Conservation (phyloP, 2,329 filamentous ascomycete species). For the Beauveria asiatica region DNA sequence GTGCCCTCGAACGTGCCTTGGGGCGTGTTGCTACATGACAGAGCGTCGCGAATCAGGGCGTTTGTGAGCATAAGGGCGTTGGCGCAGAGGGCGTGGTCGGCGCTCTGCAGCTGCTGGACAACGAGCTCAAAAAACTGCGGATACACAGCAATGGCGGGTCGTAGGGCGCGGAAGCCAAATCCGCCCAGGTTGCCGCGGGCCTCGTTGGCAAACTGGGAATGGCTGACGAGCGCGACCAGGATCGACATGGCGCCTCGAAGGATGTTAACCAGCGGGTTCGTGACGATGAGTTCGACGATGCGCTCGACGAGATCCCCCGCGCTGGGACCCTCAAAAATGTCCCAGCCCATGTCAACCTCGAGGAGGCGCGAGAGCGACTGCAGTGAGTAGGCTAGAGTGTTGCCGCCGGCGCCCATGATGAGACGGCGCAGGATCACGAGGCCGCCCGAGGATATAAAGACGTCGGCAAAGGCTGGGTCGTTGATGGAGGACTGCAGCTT, state of each 20-base stretch:
- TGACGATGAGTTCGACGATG: slow-evolving; percentile 88
- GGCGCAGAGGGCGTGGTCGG: slow-evolving; percentile 90
- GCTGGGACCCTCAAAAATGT: slow-evolving; percentile 60
- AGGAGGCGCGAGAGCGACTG: slow-evolving; percentile 80
- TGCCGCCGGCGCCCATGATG: slow-evolving; percentile 78
- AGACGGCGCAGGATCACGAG: slow-evolving; percentile 72
- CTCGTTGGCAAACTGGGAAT: slow-evolving; percentile 54
- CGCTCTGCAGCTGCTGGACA: slow-evolving; percentile 82
- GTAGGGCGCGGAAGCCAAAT: slow-evolving; percentile 85
- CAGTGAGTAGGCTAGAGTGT: slow-evolving; percentile 90
- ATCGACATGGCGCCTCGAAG: slow-evolving; percentile 95
- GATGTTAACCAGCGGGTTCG: slow-evolving; percentile 93
- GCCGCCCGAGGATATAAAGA: slow-evolving; percentile 87
- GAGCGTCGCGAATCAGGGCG: slow-evolving; percentile 83
- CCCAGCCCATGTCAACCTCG: slow-evolving; percentile 98
- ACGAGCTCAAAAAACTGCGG: slow-evolving; percentile 93
- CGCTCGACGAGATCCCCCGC: slow-evolving; percentile 60
- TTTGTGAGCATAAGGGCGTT: slow-evolving; percentile 95
- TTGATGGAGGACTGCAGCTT: slow-evolving; percentile 93
- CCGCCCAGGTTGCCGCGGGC: slow-evolving; percentile 41
- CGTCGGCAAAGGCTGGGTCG: slow-evolving; percentile 91
- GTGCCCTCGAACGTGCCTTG: slow-evolving; percentile 21
- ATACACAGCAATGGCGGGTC: slow-evolving; percentile 83
- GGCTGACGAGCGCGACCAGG: slow-evolving; percentile 83
- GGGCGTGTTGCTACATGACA: slow-evolving; percentile 57